Percentiles rank a stretch among this genome's conserved stretches.
Conservation (phyloP, 2,329 filamentous ascomycete species). For the Aspergillus hortae region DNA sequence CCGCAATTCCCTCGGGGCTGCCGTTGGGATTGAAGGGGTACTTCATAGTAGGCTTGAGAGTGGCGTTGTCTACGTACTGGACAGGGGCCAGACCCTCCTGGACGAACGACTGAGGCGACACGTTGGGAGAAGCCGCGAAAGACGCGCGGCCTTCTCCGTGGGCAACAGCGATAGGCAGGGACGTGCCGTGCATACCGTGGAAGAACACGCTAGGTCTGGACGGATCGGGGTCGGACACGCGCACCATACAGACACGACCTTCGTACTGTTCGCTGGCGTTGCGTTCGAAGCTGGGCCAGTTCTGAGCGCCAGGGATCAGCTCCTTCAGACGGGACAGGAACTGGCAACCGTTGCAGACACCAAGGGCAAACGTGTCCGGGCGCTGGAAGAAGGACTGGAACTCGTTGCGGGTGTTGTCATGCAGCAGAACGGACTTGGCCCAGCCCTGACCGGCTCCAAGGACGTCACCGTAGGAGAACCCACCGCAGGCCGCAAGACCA, state of each 20-base stretch:
- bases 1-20: slow-evolving; percentile 75
- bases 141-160: slow-evolving; percentile 86
- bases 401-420: slow-evolving; percentile 69
- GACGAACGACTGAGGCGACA: slow-evolving; percentile 51
- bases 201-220: slow-evolving; percentile 73
- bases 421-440: slow-evolving; percentile 88
- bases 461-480: slow-evolving; percentile 91
- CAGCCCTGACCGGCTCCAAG: slow-evolving; percentile 94
- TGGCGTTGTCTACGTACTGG: slow-evolving; percentile 80
- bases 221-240: slow-evolving; percentile 62
- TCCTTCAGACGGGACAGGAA: slow-evolving; percentile 81
- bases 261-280: slow-evolving; percentile 89
- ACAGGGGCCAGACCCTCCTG: slow-evolving; percentile 69
- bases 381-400: slow-evolving; percentile 85
- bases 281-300: slow-evolving; percentile 83
- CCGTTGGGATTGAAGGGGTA: slow-evolving; percentile 93
- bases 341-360: slow-evolving; percentile 97
- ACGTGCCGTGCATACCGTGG: slow-evolving; percentile 78
- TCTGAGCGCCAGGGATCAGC: slow-evolving; percentile 75
- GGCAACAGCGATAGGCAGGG: slow-evolving; percentile 79
- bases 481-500: slow-evolving; percentile 90
- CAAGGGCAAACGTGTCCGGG: slow-evolving; percentile 84
- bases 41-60: slow-evolving; percentile 64
- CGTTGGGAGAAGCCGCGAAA: slow-evolving; percentile 54
- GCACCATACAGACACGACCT: slow-evolving; percentile 80